Evolutionary conservation across 805 yeast species (phyloP), one percentile per base, ranked within the genome.

Genomic region (Ogataea paradorogensis): DNA sequence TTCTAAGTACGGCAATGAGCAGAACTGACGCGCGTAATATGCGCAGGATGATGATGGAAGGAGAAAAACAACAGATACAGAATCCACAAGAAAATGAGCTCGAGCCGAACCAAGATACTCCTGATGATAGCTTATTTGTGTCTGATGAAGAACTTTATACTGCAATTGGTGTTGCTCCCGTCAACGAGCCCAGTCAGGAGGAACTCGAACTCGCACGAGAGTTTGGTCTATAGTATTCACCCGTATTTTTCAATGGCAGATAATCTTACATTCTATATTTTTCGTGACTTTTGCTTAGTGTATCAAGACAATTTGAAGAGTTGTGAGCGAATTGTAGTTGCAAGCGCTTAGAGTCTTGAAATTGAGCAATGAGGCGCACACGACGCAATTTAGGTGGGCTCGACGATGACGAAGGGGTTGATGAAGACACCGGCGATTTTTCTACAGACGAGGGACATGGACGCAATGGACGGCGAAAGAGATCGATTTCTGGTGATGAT

Each of bases 1-100:
- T 82, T 49, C 61, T 80, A 34, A 67, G 72, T 28, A 62, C 69
- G 11, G 69, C 78, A 29, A 81, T 84, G 10, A 61, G 59, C 46
- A 58, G 55, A 5, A 59, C 65, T 13, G 22, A 14, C 31, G 31
- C 22, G 13, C 20, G 22, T n/a, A 14, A 16, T n/a, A 10, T 16
- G 22, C 31, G 31, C 5, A 7, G 31, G 3, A 58, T 54, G 10
- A 53, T 61, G 41, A 58, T 72, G 10, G 56, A 63, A 20, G 62
- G 63, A 15, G 82, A 15, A 31, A 4, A 18, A 18, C 20, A 18
- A 18, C 20, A 18, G 20, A 18, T 6, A 18, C 24, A 11, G 30
- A 33, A n/a, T 23, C 31, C 10, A n/a, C n/a, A n/a, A n/a, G 23
- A 15, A 1, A 43, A 41, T 8, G 47, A 33, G 5, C 39, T 30